phyloP scores from a whole-genome alignment of 805 yeast species.

The Lipomyces oligophaga region DNA sequence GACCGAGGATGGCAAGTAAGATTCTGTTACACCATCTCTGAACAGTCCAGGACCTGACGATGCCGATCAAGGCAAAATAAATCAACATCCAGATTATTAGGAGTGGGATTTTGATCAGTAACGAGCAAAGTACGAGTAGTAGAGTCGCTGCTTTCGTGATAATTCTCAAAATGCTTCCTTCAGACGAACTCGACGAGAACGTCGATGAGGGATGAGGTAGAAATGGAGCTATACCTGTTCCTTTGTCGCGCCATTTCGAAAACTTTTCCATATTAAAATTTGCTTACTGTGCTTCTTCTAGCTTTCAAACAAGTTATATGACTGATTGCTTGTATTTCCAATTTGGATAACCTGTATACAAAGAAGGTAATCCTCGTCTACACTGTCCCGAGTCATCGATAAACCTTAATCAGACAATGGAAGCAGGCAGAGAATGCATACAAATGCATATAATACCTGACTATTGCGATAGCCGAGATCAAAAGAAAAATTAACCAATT shows the following conservation, averaged over 20 bases:
- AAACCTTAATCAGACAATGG: too few relatives aligned
- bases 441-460: too few relatives aligned
- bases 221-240: conserved; percentile 91
- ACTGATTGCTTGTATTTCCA: too few relatives aligned
- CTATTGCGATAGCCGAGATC: too few relatives aligned
- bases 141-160: not conserved
- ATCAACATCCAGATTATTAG: not conserved
- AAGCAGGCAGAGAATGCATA: too few relatives aligned
- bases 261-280: conserved; percentile 64
- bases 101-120: conserved; percentile 16
- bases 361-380: too few relatives aligned
- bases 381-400: too few relatives aligned
- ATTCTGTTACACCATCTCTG: not conserved
- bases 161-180: not conserved
- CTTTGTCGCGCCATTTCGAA: conserved; percentile 80
- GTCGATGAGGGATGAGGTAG: conserved; percentile 46
- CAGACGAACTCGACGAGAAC: not conserved
- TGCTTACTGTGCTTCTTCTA: not conserved
- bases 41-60: not conserved
- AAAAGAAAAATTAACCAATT: too few relatives aligned
- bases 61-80: not conserved
- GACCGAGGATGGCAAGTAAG: conserved; percentile 32
- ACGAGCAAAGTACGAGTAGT: conserved; percentile 35
- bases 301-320: too few relatives aligned
- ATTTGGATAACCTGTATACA: too few relatives aligned